These are phyloP conservation scores for Entamoeba moshkovskii DNA, from an alignment of 208 protist genomes.

Conservation along the genomic window DNA sequence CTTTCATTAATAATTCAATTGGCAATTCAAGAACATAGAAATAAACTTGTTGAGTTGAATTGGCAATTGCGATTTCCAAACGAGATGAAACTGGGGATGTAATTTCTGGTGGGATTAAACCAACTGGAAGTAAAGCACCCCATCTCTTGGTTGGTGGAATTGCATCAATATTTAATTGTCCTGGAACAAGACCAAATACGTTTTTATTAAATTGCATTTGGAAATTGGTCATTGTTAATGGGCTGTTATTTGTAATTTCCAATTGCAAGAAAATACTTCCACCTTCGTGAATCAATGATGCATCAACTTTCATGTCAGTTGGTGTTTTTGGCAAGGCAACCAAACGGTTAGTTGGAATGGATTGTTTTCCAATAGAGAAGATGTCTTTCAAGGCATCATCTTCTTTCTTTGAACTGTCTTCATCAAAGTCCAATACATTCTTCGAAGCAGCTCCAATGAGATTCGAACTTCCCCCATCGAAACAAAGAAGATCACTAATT, in stretches of 20 bases:
- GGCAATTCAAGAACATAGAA: background rate
- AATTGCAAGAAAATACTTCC: background rate
- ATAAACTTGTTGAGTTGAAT: background rate
- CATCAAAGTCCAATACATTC: background rate
- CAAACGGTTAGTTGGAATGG: background rate
- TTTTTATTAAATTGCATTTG: constrained; percentile 11
- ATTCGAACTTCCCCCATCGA: background rate
- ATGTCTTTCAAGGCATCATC: background rate
- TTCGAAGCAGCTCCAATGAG: background rate
- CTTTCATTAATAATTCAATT: background rate
- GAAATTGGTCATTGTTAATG: background rate
- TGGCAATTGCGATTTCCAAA: background rate
- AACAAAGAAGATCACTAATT: background rate
- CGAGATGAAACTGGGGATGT: background rate
- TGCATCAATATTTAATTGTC: background rate
- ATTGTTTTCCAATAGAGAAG: background rate
- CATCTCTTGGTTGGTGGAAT: background rate
- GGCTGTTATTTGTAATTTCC: background rate
- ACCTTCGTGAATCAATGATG: background rate
- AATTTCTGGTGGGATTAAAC: background rate
- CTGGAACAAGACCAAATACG: background rate
- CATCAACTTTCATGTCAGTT: background rate
- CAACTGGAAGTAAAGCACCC: background rate
- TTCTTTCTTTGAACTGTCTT: background rate
- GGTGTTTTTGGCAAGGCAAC: background rate